Percentiles rank a stretch among this genome's conserved stretches.
Evolutionary conservation across 225 moss, liverwort and hornwort genomes (phyloP).

Genomic region (Marchantia polymorpha): DNA sequence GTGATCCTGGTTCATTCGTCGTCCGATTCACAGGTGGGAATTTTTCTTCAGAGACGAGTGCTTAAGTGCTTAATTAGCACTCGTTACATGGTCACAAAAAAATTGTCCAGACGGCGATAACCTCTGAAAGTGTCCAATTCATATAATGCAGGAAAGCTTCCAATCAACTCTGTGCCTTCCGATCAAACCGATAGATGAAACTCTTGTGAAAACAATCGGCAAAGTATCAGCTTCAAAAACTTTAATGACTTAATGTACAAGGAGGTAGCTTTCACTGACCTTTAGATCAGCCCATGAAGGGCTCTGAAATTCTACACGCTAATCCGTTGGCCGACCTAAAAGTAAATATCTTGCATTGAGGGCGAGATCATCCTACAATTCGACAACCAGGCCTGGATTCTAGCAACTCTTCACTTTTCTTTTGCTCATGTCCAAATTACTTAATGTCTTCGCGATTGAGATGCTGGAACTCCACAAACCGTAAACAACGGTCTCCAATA

Average conservation of each 20-base stretch:
- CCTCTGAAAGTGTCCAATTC: no score
- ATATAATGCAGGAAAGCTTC: no score
- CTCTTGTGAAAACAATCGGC: no score
- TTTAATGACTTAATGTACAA: background rate
- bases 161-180: no score
- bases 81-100: no score
- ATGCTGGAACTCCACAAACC: background rate
- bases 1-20: no score
- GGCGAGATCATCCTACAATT: background rate
- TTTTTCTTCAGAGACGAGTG: no score
- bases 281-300: background rate
- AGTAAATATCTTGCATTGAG: background rate
- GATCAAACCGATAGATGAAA: no score
- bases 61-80: no score
- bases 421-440: background rate
- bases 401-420: background rate
- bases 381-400: background rate
- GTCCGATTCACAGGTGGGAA: no score
- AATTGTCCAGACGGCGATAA: no score
- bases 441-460: background rate
- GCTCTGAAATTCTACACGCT: conserved; percentile 9
- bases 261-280: background rate
- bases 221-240: background rate
- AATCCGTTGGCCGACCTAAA: background rate
- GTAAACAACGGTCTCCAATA: background rate